phyloP scores from a whole-genome alignment of 2,329 filamentous ascomycete species.

The Stagonosporopsis cucurbitacearum region DNA sequence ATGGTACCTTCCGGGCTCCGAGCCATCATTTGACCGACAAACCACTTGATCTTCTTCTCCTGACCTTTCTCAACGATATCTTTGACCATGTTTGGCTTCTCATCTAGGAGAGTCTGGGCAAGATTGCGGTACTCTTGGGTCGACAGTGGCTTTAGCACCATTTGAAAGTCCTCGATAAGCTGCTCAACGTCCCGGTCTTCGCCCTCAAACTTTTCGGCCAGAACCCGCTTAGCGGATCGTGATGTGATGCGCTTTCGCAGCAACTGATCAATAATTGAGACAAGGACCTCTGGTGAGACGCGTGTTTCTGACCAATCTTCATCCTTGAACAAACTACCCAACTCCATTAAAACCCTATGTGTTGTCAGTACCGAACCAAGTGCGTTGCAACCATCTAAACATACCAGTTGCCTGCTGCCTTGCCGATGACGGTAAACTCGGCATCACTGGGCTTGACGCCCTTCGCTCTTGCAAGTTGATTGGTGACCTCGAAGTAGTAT shows the following conservation, averaged over 20 bases:
- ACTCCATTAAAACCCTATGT: conserved; percentile 58
- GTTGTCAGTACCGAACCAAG: conserved; percentile 1
- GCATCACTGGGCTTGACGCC: conserved; percentile 34
- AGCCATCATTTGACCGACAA: conserved; percentile 73
- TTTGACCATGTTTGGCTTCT: conserved; percentile 64
- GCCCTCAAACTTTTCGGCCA: conserved; percentile 62
- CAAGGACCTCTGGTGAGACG: conserved; percentile 50
- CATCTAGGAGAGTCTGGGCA: conserved; percentile 60
- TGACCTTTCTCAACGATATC: conserved; percentile 66
- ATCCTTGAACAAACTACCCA: conserved; percentile 56
- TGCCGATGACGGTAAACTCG: conserved; percentile 44
- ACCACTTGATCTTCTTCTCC: conserved; percentile 70
- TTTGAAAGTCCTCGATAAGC: conserved; percentile 63
- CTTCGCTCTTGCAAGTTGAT: conserved; percentile 19
- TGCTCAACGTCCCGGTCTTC: conserved; percentile 56
- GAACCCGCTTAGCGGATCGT: conserved; percentile 65
- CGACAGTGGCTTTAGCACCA: conserved; percentile 62
- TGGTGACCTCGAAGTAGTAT: conserved; percentile 76
- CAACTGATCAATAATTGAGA: conserved; percentile 53
- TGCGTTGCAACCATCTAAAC: conserved; percentile 5
- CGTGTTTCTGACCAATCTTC: conserved; percentile 51
- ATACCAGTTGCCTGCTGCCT: conserved; percentile 64
- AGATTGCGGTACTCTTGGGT: conserved; percentile 62
- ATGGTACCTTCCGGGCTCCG: conserved; percentile 66
- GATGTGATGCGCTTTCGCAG: conserved; percentile 56